Evolutionary conservation across 2,329 filamentous ascomycete genomes (phyloP).

Genomic region (Truncatella angustata): DNA sequence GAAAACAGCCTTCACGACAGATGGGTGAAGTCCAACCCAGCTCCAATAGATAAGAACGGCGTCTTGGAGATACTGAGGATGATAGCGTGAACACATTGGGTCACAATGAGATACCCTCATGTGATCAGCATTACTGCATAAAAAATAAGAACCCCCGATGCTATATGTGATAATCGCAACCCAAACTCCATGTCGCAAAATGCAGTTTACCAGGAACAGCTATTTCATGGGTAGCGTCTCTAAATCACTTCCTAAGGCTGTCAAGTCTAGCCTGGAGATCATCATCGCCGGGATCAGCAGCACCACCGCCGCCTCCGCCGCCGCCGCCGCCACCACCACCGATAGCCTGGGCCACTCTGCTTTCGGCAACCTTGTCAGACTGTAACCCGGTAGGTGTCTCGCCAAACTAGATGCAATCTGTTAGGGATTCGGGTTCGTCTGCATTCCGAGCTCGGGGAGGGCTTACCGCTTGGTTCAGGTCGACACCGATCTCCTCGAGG

Average conservation of each 20-base stretch:
- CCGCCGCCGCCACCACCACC: constrained; percentile 55
- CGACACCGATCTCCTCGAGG: constrained; percentile 93
- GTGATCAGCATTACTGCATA: no score
- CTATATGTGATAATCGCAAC: constrained; percentile 12
- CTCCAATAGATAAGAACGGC: constrained; percentile 45
- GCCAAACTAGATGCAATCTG: constrained; percentile 63
- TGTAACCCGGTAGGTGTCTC: constrained; percentile 80
- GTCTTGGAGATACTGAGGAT: constrained; percentile 48
- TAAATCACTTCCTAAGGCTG: constrained; percentile 64
- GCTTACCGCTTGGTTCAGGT: constrained; percentile 84
- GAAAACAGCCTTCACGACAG: constrained; percentile 47
- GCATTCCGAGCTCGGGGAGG: neutral
- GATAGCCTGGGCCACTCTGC: constrained; percentile 81
- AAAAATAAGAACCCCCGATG: no score
- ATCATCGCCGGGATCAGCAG: constrained; percentile 70
- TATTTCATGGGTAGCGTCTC: no score
- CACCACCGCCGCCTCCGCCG: constrained; percentile 40
- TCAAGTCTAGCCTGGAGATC: constrained; percentile 92
- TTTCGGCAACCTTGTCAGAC: constrained; percentile 68
- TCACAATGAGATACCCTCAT: no score
- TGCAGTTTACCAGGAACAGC: no score
- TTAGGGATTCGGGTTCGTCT: constrained; percentile 21
- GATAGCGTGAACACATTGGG: constrained; percentile 7
- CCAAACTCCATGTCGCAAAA: constrained; percentile 11
- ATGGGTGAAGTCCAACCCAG: constrained; percentile 49